phyloP scores from a whole-genome alignment of 2,329 filamentous ascomycete genomes.

The Basipetospora chlamydospora region DNA sequence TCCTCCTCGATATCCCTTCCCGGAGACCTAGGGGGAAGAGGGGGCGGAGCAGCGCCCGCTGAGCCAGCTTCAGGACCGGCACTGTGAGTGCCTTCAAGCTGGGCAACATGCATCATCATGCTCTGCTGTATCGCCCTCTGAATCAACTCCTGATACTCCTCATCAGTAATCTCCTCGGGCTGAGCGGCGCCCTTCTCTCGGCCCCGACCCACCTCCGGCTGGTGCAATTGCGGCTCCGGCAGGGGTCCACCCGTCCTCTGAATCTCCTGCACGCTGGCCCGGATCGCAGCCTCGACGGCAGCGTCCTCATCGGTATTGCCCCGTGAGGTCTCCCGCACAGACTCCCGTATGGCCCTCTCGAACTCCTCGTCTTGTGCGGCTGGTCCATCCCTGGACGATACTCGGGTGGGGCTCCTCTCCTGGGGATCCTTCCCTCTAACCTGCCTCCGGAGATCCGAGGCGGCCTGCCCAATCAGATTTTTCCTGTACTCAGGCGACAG shows the following conservation, averaged over 20 bases:
- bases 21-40: too few relatives aligned
- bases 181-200: not conserved
- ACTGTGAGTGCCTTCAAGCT: slow-evolving; percentile 10
- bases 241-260: slow-evolving; percentile 13
- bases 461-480: slow-evolving; percentile 30
- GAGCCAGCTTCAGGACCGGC: slow-evolving; percentile 12
- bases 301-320: slow-evolving; percentile 57
- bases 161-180: slow-evolving; percentile 37
- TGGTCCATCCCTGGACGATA: too few relatives aligned
- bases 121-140: slow-evolving; percentile 42
- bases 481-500: slow-evolving; percentile 28
- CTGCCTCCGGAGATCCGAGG: slow-evolving; percentile 35
- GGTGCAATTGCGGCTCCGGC: slow-evolving; percentile 4
- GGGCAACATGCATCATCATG: slow-evolving; percentile 18
- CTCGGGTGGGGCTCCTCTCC: slow-evolving; percentile 19
- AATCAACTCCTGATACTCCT: slow-evolving; percentile 41
- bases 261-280: slow-evolving; percentile 51
- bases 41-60: too few relatives aligned
- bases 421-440: slow-evolving; percentile 31
- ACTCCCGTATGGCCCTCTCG: slow-evolving; percentile 56
- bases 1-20: slow-evolving; percentile 20
- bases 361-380: slow-evolving; percentile 41
- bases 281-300: slow-evolving; percentile 57
- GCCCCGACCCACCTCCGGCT: not conserved
- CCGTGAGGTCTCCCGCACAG: slow-evolving; percentile 54